A percentile compares a stretch with the other conserved stretches of the same genome.
phyloP scores from a whole-genome alignment of 78 protist genomes.

The Dictyostelium discoideum region DNA sequence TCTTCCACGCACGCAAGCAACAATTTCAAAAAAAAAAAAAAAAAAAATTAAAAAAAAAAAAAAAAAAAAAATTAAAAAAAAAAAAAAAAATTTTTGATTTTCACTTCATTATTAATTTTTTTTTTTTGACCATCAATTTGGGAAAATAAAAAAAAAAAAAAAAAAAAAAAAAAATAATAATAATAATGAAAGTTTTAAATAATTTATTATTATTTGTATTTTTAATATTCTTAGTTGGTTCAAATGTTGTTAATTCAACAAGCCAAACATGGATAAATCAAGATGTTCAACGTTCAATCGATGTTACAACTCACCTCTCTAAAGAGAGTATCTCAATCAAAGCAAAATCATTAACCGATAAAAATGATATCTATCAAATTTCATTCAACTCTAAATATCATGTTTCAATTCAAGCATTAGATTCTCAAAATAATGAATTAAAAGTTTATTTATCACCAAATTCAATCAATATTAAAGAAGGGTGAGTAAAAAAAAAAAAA shows the following conservation, averaged over 20 bases:
- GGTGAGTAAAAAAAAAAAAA: neutral
- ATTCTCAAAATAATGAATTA: neutral
- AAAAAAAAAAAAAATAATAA: neutral
- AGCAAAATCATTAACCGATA: constrained; percentile 16
- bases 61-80: neutral
- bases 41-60: neutral
- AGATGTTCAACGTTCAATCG: constrained; percentile 47
- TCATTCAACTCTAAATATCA: neutral
- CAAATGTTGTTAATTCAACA: neutral
- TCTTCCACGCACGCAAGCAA: neutral
- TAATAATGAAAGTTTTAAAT: neutral
- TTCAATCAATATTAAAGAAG: constrained; percentile 17
- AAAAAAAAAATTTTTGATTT: neutral
- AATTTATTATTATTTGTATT: constrained; percentile 11
- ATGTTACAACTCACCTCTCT: constrained; percentile 47
- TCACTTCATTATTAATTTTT: neutral
- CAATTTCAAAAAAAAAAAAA: neutral
- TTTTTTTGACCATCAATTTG: neutral
- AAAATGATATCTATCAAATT: constrained; percentile 2
- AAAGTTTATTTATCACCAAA: constrained; percentile 23
- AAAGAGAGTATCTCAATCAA: constrained; percentile 35
- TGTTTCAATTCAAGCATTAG: constrained; percentile 36
- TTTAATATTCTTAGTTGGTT: neutral
- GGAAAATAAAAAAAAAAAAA: neutral
- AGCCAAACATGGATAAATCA: constrained; percentile 34